Percentiles rank a stretch among this genome's conserved stretches.
These are phyloP conservation scores for Arthrobotrys iridis DNA, from an alignment of 2,329 filamentous ascomycete genomes.

Conservation along the genomic window DNA sequence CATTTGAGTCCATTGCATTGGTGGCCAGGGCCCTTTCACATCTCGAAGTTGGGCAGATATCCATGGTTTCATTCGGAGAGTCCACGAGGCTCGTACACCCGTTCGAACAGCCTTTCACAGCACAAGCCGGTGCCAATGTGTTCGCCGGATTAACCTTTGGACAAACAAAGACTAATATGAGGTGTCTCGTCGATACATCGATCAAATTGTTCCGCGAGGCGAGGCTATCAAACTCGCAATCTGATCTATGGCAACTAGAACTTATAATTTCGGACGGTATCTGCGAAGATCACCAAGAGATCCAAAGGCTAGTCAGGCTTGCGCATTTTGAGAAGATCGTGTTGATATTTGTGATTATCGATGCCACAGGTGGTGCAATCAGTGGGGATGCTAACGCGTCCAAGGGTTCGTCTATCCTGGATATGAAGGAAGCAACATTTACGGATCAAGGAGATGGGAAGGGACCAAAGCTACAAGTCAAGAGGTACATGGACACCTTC, in stretches of 20 bases:
- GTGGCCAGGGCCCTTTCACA: conserved; percentile 86
- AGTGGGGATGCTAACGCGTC: conserved; percentile 59
- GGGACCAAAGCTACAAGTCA: conserved; percentile 75
- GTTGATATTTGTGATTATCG: conserved; percentile 97
- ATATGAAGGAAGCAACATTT: conserved; percentile 88
- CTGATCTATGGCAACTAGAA: conserved; percentile 92
- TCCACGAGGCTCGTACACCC: conserved; percentile 85
- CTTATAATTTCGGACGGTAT: conserved; percentile 94
- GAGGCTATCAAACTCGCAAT: conserved; percentile 66
- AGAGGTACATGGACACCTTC: conserved; percentile 92
- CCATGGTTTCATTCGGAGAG: conserved; percentile 87
- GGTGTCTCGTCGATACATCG: conserved; percentile 75
- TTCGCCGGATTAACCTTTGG: conserved; percentile 85
- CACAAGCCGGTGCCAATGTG: conserved; percentile 82
- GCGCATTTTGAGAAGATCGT: conserved; percentile 95
- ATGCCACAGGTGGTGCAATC: conserved; percentile 68
- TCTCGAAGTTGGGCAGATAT: conserved; percentile 94
- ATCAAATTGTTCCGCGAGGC: conserved; percentile 85
- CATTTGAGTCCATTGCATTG: conserved; percentile 93
- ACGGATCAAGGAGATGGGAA: conserved; percentile 73
- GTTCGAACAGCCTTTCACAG: conserved; percentile 82
- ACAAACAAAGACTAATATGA: conserved; percentile 87
- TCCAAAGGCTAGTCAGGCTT: conserved; percentile 82
- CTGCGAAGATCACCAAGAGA: conserved; percentile 86
- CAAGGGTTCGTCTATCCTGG: conserved; percentile 71